Conservation (phyloP, 768 basidiomycete genomes). For the Pholiota conissans region DNA sequence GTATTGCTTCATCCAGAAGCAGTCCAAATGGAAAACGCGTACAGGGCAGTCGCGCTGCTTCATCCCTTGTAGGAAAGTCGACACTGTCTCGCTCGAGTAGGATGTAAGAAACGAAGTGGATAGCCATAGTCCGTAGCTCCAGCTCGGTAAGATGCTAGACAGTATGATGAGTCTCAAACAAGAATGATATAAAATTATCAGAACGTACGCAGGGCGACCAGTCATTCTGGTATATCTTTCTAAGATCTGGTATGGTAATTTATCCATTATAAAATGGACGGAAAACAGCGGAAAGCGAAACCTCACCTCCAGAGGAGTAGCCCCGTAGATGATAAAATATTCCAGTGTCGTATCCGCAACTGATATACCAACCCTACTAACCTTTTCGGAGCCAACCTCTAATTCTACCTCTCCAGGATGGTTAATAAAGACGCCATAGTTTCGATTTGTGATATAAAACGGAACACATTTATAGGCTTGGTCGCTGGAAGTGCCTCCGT, state of each 20-base stretch:
- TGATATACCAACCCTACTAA: slow-evolving; percentile 62
- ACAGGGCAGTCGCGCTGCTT: slow-evolving; percentile 58
- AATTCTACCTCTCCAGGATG: slow-evolving; percentile 76
- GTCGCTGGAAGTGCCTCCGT: slow-evolving; percentile 72
- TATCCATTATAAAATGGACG: neutral
- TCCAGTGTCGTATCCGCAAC: slow-evolving; percentile 64
- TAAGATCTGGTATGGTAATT: slow-evolving; percentile 41
- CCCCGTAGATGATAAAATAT: slow-evolving; percentile 72
- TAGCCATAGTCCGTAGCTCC: slow-evolving; percentile 80
- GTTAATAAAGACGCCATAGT: slow-evolving; percentile 78
- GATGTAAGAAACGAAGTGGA: slow-evolving; percentile 77
- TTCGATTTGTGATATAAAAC: slow-evolving; percentile 68
- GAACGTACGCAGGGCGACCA: slow-evolving; percentile 48
- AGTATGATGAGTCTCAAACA: slow-evolving; percentile 20
- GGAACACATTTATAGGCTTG: slow-evolving; percentile 70
- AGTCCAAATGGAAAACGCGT: slow-evolving; percentile 75
- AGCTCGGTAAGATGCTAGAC: slow-evolving; percentile 60
- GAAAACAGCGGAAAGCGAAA: neutral
- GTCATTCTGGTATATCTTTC: slow-evolving; percentile 62
- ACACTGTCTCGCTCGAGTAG: slow-evolving; percentile 68
- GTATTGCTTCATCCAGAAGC: slow-evolving; percentile 76
- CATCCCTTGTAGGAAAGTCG: slow-evolving; percentile 73
- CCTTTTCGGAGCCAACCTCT: slow-evolving; percentile 69
- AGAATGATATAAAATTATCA: neutral
- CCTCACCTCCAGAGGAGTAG: slow-evolving; percentile 60